Conservation (phyloP, 2,329 filamentous ascomycete genomes). For the Magnaporthiopsis poae region DNA sequence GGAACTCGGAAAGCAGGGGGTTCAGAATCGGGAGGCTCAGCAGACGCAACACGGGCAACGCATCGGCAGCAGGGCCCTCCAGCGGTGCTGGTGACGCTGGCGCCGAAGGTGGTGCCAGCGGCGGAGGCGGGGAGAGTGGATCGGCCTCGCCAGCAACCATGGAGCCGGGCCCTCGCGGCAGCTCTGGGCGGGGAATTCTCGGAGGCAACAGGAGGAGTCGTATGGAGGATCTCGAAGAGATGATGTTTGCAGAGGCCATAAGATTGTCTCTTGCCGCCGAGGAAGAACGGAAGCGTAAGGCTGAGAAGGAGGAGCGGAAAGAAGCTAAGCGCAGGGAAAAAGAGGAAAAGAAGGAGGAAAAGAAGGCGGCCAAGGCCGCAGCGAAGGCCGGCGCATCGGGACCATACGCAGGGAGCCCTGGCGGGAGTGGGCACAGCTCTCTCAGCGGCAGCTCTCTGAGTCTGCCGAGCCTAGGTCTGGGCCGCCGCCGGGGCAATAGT, state of each 20-base stretch:
- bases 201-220: slow-evolving; percentile 33
- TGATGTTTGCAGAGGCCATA: slow-evolving; percentile 98
- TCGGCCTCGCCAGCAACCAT: slow-evolving; percentile 19
- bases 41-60: slow-evolving; percentile 40
- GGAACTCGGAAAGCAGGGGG: slow-evolving; percentile 46
- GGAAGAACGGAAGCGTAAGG: slow-evolving; percentile 79
- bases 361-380: slow-evolving; percentile 63
- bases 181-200: slow-evolving; percentile 19
- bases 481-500: slow-evolving; percentile 50
- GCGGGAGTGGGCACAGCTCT: slow-evolving; percentile 32
- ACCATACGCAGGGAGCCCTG: slow-evolving; percentile 27
- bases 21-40: slow-evolving; percentile 48
- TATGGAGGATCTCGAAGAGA: slow-evolving; percentile 83
- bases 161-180: slow-evolving; percentile 21
- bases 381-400: slow-evolving; percentile 29
- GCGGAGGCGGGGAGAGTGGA: slow-evolving; percentile 17
- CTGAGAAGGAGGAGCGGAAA: slow-evolving; percentile 70
- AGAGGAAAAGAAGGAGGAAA: slow-evolving; percentile 75
- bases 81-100: slow-evolving; percentile 21
- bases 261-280: slow-evolving; percentile 82
- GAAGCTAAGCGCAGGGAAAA: slow-evolving; percentile 79
- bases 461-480: slow-evolving; percentile 49
- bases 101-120: slow-evolving; percentile 18
- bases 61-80: slow-evolving; percentile 20
- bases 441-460: slow-evolving; percentile 57